phyloP scores from a whole-genome alignment of 1,139 yeast genomes.

The Sugiyamaella xylanicola region DNA sequence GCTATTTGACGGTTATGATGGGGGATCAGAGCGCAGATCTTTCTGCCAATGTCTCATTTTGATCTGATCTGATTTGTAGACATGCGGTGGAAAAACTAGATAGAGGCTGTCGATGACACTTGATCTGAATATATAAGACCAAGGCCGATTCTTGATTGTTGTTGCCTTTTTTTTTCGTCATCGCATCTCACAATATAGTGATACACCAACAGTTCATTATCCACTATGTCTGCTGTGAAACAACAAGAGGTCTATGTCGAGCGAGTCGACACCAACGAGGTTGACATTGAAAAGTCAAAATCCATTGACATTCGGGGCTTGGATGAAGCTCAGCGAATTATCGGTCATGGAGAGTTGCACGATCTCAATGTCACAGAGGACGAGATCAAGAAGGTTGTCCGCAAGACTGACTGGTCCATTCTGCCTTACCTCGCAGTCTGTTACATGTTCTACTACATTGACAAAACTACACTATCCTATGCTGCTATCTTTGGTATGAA shows the following conservation, averaged over 20 bases:
- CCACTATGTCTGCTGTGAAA: neutral
- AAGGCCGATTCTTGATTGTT: neutral
- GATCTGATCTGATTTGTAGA: neutral
- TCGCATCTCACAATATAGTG: neutral
- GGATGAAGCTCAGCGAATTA: conserved; percentile 17
- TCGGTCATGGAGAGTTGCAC: conserved; percentile 12
- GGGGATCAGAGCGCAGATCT: neutral
- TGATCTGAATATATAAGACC: neutral
- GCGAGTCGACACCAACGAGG: conserved; percentile 5
- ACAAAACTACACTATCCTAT: conserved; percentile 59
- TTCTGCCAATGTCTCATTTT: neutral
- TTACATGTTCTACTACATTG: conserved; percentile 64
- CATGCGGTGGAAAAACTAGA: neutral
- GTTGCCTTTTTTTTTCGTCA: neutral
- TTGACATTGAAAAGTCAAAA: conserved; percentile 4
- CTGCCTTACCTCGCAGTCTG: conserved; percentile 59
- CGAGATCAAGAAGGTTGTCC: conserved; percentile 40
- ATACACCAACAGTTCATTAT: neutral
- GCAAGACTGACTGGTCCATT: conserved; percentile 54
- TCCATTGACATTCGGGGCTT: conserved; percentile 11
- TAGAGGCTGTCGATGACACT: neutral
- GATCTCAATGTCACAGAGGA: conserved; percentile 20
- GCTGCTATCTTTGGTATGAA: conserved; percentile 65
- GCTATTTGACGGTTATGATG: neutral
- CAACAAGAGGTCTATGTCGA: conserved; percentile 8